Base-by-base conservation (phyloP, 2,329 filamentous ascomycete genomes). In the Cladosporium velox region DNA sequence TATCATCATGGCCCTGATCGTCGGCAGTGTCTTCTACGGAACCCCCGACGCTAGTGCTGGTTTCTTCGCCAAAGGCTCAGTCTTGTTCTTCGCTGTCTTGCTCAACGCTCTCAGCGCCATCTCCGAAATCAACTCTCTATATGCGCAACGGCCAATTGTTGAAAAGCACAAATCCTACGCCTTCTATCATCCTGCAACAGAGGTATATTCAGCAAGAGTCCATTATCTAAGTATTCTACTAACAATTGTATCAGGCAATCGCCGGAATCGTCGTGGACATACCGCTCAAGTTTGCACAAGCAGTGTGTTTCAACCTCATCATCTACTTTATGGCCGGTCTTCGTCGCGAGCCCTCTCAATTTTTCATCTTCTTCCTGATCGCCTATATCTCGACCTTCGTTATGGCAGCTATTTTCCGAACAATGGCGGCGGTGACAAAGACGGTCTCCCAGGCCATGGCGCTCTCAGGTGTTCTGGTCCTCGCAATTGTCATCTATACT, bases 381-480 rank as follows among this genome's bases (percentile, higher is more conserved):
- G 83, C 86, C 59, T 88, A 87, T 75, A 77, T 84, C 0, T 82
- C 83, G 14, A 88, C 84, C 0, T 82, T 90, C 49, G 72, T 73
- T 38, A 74, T 89, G 76, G 85, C 84, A 10, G 81, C 84, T 0
- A 79, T 89, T 30, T 89, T 88, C 72, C 81, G 88, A 14, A 84
- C 84, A 12, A 80, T 90, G 26, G 91, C 72, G 90, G 77, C 24
- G 87, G 79, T 28, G 92, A 84, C 58, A 92, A 78, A 72, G 92
- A 93, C 0, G 90, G 90, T 54, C 90, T 81, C 14, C 92, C 82
- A 88, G 47, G 89, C 90, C 2, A 86, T 91, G 78, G 80, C 83
- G 1, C 79, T 85, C 41, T 82, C 83, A 8, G 83, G 83, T 61
- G 78, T 86, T 2, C 73, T 86, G 38, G 81, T 87, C 2, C 73